phyloP scores from a whole-genome alignment of 2,329 filamentous ascomycete genomes.

The Pseudogymnoascus sp. region DNA sequence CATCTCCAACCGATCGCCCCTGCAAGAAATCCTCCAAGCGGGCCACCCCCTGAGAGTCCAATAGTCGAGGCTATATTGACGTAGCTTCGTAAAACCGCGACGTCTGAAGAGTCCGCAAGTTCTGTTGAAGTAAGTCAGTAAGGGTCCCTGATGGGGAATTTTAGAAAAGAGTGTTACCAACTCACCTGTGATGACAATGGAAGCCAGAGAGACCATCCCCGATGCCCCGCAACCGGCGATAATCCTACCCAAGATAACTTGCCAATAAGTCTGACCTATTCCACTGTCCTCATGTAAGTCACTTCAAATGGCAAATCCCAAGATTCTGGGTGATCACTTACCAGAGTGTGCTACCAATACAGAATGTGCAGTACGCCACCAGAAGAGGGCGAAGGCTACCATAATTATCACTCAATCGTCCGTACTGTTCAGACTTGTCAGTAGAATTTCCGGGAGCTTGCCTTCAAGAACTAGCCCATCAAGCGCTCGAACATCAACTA shows the following conservation, averaged over 20 bases:
- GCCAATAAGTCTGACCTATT: slow-evolving; percentile 4
- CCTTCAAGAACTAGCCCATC: not conserved
- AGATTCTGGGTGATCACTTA: not conserved
- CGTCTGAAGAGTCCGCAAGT: not conserved
- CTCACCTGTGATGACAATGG: slow-evolving; percentile 4
- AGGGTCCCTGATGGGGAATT: not conserved
- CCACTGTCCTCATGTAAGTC: not conserved
- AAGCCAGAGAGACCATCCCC: slow-evolving; percentile 4
- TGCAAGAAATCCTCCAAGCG: not conserved
- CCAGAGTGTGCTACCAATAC: slow-evolving; percentile 7
- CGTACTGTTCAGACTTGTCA: slow-evolving; percentile 11
- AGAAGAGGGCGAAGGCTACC: not conserved
- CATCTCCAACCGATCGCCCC: slow-evolving; percentile 6
- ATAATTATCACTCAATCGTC: slow-evolving; percentile 1
- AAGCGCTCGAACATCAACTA: not conserved
- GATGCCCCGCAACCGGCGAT: slow-evolving; percentile 5
- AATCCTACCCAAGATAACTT: slow-evolving; percentile 2
- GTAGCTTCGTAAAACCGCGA: slow-evolving; percentile 5
- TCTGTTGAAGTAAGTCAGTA: not conserved
- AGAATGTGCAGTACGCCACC: slow-evolving; percentile 3
- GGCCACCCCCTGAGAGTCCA: not conserved
- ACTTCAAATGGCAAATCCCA: not conserved
- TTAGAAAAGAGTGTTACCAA: not conserved
- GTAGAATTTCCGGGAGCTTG: not conserved
- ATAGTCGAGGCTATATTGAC: slow-evolving; percentile 8